Conservation (phyloP, 1,284 basidiomycete species). For the Vanrija sp. region DNA sequence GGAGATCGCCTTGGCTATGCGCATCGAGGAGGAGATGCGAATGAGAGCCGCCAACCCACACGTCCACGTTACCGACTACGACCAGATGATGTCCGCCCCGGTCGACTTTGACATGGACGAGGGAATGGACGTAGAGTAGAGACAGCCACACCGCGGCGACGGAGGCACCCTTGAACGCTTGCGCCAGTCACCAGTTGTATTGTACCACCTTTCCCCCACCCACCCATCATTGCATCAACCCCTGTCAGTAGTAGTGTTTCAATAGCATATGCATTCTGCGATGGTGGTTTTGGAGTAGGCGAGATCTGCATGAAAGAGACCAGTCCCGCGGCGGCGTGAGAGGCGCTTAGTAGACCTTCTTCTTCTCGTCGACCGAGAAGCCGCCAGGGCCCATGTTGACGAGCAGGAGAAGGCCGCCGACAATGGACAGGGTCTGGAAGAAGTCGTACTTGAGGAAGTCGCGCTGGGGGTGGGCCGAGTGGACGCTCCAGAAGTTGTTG, state of each 20-base stretch:
- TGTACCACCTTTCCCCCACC: background rate
- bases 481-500: constrained; percentile 99
- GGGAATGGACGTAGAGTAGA: constrained; percentile 10
- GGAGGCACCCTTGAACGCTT: too few relatives aligned
- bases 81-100: constrained; percentile 2
- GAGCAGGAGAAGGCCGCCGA: constrained; percentile 92
- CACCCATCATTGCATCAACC: too few relatives aligned
- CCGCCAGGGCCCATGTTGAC: constrained; percentile 99
- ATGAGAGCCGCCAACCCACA: background rate
- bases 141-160: too few relatives aligned
- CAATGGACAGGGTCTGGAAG: constrained; percentile 66
- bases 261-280: background rate
- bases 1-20: constrained; percentile 9
- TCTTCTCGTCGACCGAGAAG: constrained; percentile 97
- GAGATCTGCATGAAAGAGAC: too few relatives aligned
- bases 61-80: background rate
- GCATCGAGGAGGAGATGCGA: constrained; percentile 7
- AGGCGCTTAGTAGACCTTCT: constrained; percentile 58
- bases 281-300: background rate
- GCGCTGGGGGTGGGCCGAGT: constrained; percentile 84
- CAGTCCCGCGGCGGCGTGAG: too few relatives aligned
- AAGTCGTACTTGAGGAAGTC: constrained; percentile 86
- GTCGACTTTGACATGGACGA: constrained; percentile 4
- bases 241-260: too few relatives aligned
- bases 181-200: too few relatives aligned